Base-by-base conservation (phyloP, 2,329 filamentous ascomycete species). In the Zarea fungicola region DNA sequence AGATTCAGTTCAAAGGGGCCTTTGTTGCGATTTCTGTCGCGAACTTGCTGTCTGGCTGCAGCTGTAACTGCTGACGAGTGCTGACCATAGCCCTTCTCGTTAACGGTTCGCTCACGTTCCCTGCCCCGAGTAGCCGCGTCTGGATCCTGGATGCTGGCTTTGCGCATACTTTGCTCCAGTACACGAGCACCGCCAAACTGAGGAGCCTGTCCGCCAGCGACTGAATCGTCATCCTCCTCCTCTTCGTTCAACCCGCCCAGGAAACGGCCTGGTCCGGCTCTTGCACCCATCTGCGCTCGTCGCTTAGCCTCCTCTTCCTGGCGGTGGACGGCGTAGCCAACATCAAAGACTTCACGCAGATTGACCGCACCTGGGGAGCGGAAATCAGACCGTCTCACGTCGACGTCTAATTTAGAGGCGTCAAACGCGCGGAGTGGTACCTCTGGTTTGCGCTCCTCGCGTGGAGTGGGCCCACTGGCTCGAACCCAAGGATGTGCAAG, bases 301-400 rank as follows among this genome's bases (percentile, higher is more conserved):
- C 90, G 84, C 72, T 96, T 97, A 60, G 83, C 85, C 67, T 97
- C 93, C 65, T 99, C 93, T 68, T 97, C 93, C 67, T 97, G 90
- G 40, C 93, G 78, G 65, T 97, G 93, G 8, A 99, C 93, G 8
- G 93, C 92, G 61, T 99, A 99, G n/a, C 89, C 86, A 42, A 99
- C 92, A 61, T 99, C 93, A 57, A 99, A 99, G 3, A 97, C 91
- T 67, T 99, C 93, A 52, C 93, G 89, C 11, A 99, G 74, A 64
- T 97, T 97, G 68, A 99, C 85, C 3, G 89, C 91, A 43, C 91
- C 93, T 0, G 93, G 93, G 0, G 91, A 97, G 50, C 93, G 83
- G 83, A 97, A 99, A 66, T 99, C 93, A 70, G 85, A 83, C 16
- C 88, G 83, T 54, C 81, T 84, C 23, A 86, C 85, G 31, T 74